Evolutionary conservation across 768 basidiomycete species (phyloP).

Genomic region (Pleurotus ostreatus): DNA sequence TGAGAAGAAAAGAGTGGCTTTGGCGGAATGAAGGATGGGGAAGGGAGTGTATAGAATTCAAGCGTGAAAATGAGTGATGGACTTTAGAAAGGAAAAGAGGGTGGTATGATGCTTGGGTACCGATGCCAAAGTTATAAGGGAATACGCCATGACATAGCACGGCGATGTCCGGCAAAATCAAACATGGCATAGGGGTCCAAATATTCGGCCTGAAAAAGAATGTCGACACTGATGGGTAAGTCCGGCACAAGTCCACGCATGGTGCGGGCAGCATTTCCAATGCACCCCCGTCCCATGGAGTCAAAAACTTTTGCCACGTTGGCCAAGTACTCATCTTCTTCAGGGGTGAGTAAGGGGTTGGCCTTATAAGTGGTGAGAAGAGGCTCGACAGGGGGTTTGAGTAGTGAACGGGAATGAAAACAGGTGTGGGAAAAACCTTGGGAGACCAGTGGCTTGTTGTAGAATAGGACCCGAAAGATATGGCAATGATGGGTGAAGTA

Average conservation of each 20-base stretch:
- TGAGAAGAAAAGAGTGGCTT: neutral
- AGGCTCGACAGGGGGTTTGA: neutral
- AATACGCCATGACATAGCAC: neutral
- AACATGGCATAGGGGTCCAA: neutral
- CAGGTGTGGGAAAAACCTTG: slow-evolving; percentile 6
- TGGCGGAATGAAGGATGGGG: neutral
- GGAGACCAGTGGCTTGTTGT: neutral
- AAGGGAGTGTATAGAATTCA: neutral
- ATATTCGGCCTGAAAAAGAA: neutral
- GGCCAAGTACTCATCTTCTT: slow-evolving; percentile 6
- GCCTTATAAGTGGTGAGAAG: neutral
- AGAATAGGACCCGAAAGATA: neutral
- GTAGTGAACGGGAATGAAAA: neutral
- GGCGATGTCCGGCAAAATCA: neutral
- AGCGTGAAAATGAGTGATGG: neutral
- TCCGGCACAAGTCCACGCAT: neutral
- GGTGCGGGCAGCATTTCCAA: neutral
- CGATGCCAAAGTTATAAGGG: neutral
- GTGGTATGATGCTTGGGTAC: neutral
- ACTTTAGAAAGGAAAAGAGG: neutral
- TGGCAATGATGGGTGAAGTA: slow-evolving; percentile 4
- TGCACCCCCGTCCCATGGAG: neutral
- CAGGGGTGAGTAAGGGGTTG: neutral
- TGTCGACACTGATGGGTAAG: neutral
- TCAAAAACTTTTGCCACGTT: neutral